Evolutionary conservation across 352 stramenopile species (phyloP).

Genomic region (Globisporangium cederbergense): DNA sequence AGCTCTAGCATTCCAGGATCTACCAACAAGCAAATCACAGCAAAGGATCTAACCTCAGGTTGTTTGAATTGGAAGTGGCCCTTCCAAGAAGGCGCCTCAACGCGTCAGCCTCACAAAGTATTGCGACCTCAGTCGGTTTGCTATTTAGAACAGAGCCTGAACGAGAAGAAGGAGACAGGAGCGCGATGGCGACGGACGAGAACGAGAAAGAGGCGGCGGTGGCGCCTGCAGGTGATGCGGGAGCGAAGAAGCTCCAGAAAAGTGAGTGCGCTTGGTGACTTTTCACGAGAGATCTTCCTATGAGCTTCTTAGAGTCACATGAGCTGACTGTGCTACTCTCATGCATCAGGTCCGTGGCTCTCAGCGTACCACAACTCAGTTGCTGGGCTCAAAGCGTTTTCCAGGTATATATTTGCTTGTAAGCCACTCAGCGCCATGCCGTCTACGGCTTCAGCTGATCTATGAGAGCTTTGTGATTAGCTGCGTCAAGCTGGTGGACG

Average conservation of each 20-base stretch:
- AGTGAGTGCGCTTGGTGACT: conserved; percentile 8
- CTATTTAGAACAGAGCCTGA: not conserved
- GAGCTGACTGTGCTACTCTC: not conserved
- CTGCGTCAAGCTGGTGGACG: conserved; percentile 73
- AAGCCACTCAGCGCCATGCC: not conserved
- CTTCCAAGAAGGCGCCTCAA: conserved; percentile 1
- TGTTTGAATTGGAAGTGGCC: not conserved
- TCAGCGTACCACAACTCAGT: conserved; percentile 89
- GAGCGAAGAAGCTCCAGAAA: conserved; percentile 18
- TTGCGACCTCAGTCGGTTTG: not conserved
- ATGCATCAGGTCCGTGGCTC: conserved; percentile 61
- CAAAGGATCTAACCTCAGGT: not conserved
- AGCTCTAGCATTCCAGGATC: not conserved
- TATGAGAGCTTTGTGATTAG: conserved; percentile 15
- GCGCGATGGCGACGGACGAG: conserved; percentile 10
- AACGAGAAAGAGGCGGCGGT: conserved; percentile 9
- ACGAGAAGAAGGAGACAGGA: not conserved
- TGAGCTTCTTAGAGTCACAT: not conserved
- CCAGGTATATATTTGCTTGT: conserved; percentile 24
- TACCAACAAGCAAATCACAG: not conserved
- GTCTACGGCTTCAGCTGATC: not conserved
- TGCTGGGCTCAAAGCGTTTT: conserved; percentile 82
- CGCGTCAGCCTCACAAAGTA: not conserved
- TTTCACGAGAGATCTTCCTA: not conserved
- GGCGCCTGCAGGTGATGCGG: not conserved